These are phyloP conservation scores for Pichia sp. DNA, from an alignment of 1,139 yeast genomes.

Conservation along the genomic window DNA sequence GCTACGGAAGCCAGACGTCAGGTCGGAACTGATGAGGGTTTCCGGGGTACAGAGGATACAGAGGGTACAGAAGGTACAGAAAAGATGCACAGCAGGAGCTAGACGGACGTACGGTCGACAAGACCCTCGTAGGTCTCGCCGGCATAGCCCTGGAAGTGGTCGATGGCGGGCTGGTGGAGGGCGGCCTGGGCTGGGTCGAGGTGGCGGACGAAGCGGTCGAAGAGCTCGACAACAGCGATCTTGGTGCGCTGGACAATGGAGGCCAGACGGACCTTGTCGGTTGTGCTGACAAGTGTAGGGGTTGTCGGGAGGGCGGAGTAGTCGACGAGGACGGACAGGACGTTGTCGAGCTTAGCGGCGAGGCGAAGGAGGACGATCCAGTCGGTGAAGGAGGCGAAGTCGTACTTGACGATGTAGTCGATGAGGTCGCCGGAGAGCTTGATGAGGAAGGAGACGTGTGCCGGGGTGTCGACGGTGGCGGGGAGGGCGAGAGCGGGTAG, in stretches of 20 bases:
- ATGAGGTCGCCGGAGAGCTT: constrained; percentile 62
- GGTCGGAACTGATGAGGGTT: too few species aligned
- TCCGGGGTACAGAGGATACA: too few species aligned
- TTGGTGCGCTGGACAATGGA: constrained; percentile 31
- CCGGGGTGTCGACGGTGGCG: constrained; percentile 26
- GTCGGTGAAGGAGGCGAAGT: constrained; percentile 27
- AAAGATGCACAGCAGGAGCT: neutral
- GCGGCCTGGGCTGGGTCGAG: constrained; percentile 7
- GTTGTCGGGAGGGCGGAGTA: constrained; percentile 14
- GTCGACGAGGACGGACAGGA: constrained; percentile 29
- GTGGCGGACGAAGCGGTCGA: constrained; percentile 23
- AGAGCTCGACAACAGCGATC: constrained; percentile 25
- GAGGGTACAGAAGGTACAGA: too few species aligned
- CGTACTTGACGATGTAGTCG: constrained; percentile 52
- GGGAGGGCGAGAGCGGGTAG: constrained; percentile 8
- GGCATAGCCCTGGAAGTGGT: constrained; percentile 24
- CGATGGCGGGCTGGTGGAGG: constrained; percentile 9
- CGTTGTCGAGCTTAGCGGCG: constrained; percentile 29
- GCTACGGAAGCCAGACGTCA: too few species aligned
- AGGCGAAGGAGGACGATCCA: constrained; percentile 23
- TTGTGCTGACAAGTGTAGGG: constrained; percentile 21
- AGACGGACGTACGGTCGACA: constrained; percentile 32
- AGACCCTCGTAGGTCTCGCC: constrained; percentile 35
- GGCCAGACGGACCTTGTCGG: constrained; percentile 33
- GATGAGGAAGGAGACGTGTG: constrained; percentile 58